Evolutionary conservation across 768 basidiomycete species (phyloP), one percentile per base, ranked within the genome.

Genomic region (Paxillus involutus): DNA sequence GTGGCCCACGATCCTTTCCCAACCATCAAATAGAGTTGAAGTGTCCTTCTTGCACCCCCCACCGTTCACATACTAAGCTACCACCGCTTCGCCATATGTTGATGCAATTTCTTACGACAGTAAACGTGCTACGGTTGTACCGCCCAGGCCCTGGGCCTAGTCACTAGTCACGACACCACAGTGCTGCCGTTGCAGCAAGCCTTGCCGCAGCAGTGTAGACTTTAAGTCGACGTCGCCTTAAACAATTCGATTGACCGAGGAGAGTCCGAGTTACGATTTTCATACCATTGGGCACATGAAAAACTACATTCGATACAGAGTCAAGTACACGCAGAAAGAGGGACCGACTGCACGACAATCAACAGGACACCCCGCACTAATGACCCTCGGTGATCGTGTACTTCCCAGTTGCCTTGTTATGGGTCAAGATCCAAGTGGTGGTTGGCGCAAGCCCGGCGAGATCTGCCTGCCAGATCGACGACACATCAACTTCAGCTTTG

Each of bases 61-160:
- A 86, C 53, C 72, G 67, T 33, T 78, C 81, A 4, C 49, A 46
- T 9, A 71, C 71, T 2, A 81, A 79, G 56, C 68, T 71, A 10
- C 83, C 85, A 0, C 66, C 88, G 10, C 64, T 87, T 87, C n/a
- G 86, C 86, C 11, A 82, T 85, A 67, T n/a, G 60, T 53, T 36
- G 33, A 12, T 30, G 13, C 17, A 1, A 35, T 41, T n/a, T 12
- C 2, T 44, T 29, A 9, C 19, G 6, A n/a, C n/a, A n/a, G n/a
- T n/a, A n/a, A 24, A 42, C 21, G 11, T 42, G 21, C 21, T 3
- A 21, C 21, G 21, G 21, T 21, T 21, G 21, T 21, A 21, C 21
- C 21, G 21, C 21, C 21, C 21, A 21, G 21, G 21, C 21, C 21
- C 21, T 21, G 3, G 21, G 21, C 21, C 21, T 21, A 21, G 2